Evolutionary conservation across 495 filamentous ascomycete genomes (phyloP), one percentile per base, ranked within the genome.

Genomic region (Parmelia sp.): DNA sequence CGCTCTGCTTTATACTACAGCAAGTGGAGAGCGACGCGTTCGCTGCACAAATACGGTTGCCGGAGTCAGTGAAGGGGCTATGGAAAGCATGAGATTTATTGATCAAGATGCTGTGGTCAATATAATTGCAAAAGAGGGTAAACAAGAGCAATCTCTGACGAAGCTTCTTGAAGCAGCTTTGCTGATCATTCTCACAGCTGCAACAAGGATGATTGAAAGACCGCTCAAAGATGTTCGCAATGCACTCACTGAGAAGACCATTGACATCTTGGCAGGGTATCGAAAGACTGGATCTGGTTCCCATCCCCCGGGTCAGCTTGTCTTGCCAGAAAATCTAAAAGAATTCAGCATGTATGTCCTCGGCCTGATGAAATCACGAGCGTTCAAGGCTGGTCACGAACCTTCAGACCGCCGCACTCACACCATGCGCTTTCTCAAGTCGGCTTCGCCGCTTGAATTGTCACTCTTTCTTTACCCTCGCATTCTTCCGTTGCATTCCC

Each of bases 341-440:
- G 94, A 99, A 70, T 94, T 97, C 71, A 86, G 87, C 60, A 96
- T 99, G 93, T 97, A 92, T 75, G 92, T 95, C 76, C 84, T 99
- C n/a, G 87, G 88, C 60, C 75, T 99, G 69, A 74, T 96, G 65
- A 99, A 97, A 74, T 93, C 85, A 33, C 85, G 94, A 60, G 91
- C 93, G 37, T 91, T 97, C 80, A 97, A 97, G 77, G 83, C 84
- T 57, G 93, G 95, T 62, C 85, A 84, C 65, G 95, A 97, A 75
- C 86, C 91, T n/a, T 88, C 88, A 36, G 94, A 99, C 75, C 88
- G 95, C 55, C 83, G 94, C 67, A 88, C 91, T 17, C 88, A 97
- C 72, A 92, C 96, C 66, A 88, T 93, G 84, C 86, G 93, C 55
- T 86, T 96, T 82, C 83, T 99, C 66, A 88, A 90, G 64, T 84